A percentile compares a stretch with the other conserved stretches of the same genome.
These are phyloP conservation scores for Claviceps sp. DNA, from an alignment of 2,329 filamentous ascomycete genomes.

Conservation along the genomic window DNA sequence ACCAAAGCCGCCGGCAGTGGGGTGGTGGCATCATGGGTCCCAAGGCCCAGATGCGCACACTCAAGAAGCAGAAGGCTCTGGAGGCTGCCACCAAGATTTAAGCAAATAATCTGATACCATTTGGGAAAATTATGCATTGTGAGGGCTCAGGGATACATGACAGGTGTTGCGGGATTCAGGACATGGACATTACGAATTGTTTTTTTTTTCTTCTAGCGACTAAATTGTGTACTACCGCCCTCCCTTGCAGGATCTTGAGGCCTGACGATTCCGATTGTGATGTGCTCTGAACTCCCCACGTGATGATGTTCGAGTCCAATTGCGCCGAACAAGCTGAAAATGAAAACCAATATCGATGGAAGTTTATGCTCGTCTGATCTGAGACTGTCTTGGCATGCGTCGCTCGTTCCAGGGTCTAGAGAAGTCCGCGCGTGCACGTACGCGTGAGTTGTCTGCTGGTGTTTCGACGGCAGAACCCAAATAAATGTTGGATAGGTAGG, in stretches of 20 bases:
- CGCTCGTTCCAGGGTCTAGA: too few relatives aligned
- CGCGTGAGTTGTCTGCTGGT: too few relatives aligned
- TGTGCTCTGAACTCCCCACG: not conserved
- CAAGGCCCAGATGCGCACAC: slow-evolving; percentile 68
- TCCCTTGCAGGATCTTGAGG: slow-evolving; percentile 4
- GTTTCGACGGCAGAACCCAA: too few relatives aligned
- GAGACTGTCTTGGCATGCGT: too few relatives aligned
- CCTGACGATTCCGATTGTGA: not conserved
- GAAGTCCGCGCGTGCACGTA: too few relatives aligned
- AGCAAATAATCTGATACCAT: slow-evolving; percentile 23
- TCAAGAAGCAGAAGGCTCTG: slow-evolving; percentile 88
- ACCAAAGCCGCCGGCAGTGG: slow-evolving; percentile 86
- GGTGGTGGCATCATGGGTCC: slow-evolving; percentile 98
- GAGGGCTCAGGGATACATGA: slow-evolving; percentile 22
- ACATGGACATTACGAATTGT: slow-evolving; percentile 27
- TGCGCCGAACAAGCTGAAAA: too few relatives aligned
- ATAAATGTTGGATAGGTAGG: too few relatives aligned
- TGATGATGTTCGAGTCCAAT: not conserved
- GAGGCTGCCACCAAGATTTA: slow-evolving; percentile 98
- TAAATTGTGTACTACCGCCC: slow-evolving; percentile 9
- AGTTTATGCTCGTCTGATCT: too few relatives aligned
- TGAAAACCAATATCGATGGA: too few relatives aligned
- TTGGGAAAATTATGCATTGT: slow-evolving; percentile 18
- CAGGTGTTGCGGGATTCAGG: slow-evolving; percentile 27
- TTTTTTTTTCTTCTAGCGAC: slow-evolving; percentile 19